phyloP scores from a whole-genome alignment of 2,329 filamentous ascomycete species.

The Davidsoniella neocaledoniae region DNA sequence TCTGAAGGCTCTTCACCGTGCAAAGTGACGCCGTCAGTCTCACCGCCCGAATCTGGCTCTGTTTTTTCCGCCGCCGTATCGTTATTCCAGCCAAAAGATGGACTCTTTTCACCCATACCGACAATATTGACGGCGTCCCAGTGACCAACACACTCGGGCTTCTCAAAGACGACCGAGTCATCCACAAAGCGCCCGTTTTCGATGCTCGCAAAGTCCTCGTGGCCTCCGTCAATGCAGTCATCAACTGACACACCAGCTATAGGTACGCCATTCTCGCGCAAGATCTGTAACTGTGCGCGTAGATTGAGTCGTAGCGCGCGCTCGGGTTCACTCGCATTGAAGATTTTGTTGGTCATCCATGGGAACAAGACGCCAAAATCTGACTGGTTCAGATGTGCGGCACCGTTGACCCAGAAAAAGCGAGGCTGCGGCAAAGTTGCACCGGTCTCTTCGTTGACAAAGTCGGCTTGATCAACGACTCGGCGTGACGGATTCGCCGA shows the following conservation, averaged over 20 bases:
- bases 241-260: constrained; percentile 31
- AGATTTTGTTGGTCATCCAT: constrained; percentile 43
- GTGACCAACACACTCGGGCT: constrained; percentile 14
- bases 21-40: constrained; percentile 13
- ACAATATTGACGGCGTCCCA: constrained; percentile 9
- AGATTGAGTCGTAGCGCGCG: constrained; percentile 41
- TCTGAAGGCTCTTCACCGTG: constrained; percentile 9
- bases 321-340: constrained; percentile 40
- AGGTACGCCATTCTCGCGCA: constrained; percentile 32
- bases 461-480: constrained; percentile 25
- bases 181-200: constrained; percentile 17
- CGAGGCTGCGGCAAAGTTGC: constrained; percentile 34
- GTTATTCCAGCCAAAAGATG: constrained; percentile 9
- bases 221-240: constrained; percentile 31
- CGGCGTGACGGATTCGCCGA: constrained; percentile 35
- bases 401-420: constrained; percentile 56
- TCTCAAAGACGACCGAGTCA: constrained; percentile 35
- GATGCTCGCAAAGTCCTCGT: constrained; percentile 12
- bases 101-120: constrained; percentile 10
- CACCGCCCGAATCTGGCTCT: background rate
- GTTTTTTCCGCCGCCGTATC: constrained; percentile 1
- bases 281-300: constrained; percentile 38
- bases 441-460: constrained; percentile 13
- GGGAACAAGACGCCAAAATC: constrained; percentile 76
- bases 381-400: constrained; percentile 68